These are phyloP conservation scores for Arthroderma uncinatum DNA, from an alignment of 2,329 filamentous ascomycete genomes.

Conservation along the genomic window DNA sequence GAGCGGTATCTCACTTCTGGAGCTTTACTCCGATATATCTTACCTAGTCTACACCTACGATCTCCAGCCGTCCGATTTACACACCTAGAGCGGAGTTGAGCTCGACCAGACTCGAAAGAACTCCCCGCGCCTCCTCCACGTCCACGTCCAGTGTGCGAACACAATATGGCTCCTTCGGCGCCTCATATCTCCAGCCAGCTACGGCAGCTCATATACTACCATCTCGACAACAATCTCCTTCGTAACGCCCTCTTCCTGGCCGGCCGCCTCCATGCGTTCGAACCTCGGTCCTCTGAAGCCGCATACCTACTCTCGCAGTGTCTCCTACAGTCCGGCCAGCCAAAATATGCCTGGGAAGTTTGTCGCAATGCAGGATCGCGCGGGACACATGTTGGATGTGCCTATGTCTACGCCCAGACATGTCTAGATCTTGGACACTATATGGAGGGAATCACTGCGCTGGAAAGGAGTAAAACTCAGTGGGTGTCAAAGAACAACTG, in stretches of 20 bases:
- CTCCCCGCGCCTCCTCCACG: neutral
- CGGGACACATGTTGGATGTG: slow-evolving; percentile 70
- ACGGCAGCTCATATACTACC: slow-evolving; percentile 56
- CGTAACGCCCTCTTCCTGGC: slow-evolving; percentile 92
- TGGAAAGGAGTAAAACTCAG: slow-evolving; percentile 68
- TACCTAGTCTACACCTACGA: neutral
- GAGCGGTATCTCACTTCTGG: neutral
- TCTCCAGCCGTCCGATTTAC: neutral
- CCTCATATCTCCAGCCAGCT: slow-evolving; percentile 49
- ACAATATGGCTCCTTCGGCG: slow-evolving; percentile 45
- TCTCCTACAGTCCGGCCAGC: slow-evolving; percentile 69
- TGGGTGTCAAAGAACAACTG: slow-evolving; percentile 68
- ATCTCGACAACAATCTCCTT: slow-evolving; percentile 78
- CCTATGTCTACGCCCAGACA: slow-evolving; percentile 83
- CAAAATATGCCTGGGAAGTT: slow-evolving; percentile 74
- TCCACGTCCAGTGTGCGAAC: neutral
- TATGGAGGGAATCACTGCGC: slow-evolving; percentile 66
- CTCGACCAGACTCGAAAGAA: too few species aligned
- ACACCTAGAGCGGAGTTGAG: neutral
- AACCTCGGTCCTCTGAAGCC: slow-evolving; percentile 68
- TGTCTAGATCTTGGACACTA: slow-evolving; percentile 69
- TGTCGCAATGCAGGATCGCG: slow-evolving; percentile 60
- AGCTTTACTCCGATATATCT: neutral
- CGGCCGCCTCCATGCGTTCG: slow-evolving; percentile 72
- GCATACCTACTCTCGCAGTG: slow-evolving; percentile 74